Evolutionary conservation across 352 stramenopile species (phyloP).

Genomic region (Globisporangium cederbergense): DNA sequence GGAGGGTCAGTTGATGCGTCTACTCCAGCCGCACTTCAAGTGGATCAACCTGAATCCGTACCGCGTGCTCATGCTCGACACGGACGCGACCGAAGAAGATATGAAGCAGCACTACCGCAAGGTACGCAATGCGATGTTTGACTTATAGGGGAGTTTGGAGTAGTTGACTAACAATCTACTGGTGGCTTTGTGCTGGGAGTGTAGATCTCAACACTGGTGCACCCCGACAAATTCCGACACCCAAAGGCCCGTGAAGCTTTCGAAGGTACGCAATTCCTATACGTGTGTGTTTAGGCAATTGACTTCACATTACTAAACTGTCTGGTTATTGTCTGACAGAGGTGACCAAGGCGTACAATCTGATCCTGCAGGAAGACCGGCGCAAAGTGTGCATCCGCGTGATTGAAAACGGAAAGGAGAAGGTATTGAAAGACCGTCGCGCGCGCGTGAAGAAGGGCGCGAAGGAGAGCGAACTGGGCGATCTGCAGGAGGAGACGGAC

Average conservation of each 20-base stretch:
- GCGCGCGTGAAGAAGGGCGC: constrained; percentile 79
- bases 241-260: constrained; percentile 79
- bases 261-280: constrained; percentile 46
- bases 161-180: neutral
- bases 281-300: neutral
- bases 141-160: neutral
- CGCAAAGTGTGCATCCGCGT: constrained; percentile 76
- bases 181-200: constrained; percentile 1
- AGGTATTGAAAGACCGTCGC: constrained; percentile 69
- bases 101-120: constrained; percentile 92
- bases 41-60: constrained; percentile 92
- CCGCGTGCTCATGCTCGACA: constrained; percentile 85
- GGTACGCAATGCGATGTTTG: constrained; percentile 22
- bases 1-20: constrained; percentile 55
- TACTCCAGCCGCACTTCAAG: constrained; percentile 71
- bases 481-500: constrained; percentile 58
- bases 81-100: constrained; percentile 81
- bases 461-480: constrained; percentile 64
- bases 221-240: constrained; percentile 82
- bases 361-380: constrained; percentile 80
- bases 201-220: constrained; percentile 84
- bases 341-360: constrained; percentile 85
- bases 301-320: no score
- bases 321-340: constrained; percentile 27
- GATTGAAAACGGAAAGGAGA: constrained; percentile 70